These are phyloP conservation scores for Ambrosiella xylebori DNA, from an alignment of 2,329 filamentous ascomycete genomes.

Conservation along the genomic window DNA sequence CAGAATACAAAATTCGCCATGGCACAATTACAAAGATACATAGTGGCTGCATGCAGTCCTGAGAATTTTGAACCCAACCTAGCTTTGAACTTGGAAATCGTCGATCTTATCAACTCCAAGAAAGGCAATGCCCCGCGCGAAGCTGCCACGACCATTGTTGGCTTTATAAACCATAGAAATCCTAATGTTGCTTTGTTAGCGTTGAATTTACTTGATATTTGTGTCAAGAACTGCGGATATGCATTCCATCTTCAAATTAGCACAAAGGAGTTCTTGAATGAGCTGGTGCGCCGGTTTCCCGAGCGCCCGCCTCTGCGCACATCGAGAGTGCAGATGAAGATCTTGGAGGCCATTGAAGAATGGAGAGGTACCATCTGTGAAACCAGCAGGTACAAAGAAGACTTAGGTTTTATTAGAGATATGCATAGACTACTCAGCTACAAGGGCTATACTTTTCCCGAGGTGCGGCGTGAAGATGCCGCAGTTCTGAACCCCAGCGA, in stretches of 20 bases:
- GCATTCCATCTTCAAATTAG: slow-evolving; percentile 97
- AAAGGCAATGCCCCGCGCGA: slow-evolving; percentile 92
- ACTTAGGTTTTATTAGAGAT: slow-evolving; percentile 86
- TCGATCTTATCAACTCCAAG: slow-evolving; percentile 92
- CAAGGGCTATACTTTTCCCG: slow-evolving; percentile 93
- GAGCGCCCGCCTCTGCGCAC: slow-evolving; percentile 78
- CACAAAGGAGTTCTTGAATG: slow-evolving; percentile 97
- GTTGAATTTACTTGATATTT: slow-evolving; percentile 86
- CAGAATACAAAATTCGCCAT: slow-evolving; percentile 17
- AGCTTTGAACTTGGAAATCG: slow-evolving; percentile 86
- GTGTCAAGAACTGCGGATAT: slow-evolving; percentile 99
- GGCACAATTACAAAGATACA: slow-evolving; percentile 85
- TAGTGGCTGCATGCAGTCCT: slow-evolving; percentile 88
- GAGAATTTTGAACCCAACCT: slow-evolving; percentile 98
- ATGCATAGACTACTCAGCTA: slow-evolving; percentile 94
- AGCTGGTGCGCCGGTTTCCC: slow-evolving; percentile 88
- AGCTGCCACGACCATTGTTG: slow-evolving; percentile 81
- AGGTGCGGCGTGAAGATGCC: slow-evolving; percentile 81
- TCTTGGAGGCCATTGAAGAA: slow-evolving; percentile 92
- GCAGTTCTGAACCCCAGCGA: slow-evolving; percentile 94
- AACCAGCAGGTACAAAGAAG: slow-evolving; percentile 93
- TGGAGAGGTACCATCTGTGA: slow-evolving; percentile 98
- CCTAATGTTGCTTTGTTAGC: slow-evolving; percentile 86
- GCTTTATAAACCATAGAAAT: slow-evolving; percentile 92
- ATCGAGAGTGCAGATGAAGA: slow-evolving; percentile 75